phyloP scores from a whole-genome alignment of 345 rosid genomes.

The Aquilaria sinensis region DNA sequence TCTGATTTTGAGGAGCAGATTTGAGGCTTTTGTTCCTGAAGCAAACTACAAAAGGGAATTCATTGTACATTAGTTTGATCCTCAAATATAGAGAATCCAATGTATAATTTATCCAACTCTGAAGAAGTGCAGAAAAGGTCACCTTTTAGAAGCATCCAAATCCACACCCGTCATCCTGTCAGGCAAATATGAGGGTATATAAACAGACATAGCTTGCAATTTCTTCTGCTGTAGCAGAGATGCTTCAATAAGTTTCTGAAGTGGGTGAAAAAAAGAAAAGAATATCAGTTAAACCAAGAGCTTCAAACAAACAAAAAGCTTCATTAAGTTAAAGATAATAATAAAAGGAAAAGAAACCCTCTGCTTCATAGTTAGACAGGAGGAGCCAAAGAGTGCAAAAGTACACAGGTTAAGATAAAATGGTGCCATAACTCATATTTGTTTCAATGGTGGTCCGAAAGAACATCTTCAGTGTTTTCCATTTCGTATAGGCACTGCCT shows the following conservation, averaged over 20 bases:
- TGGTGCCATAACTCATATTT: no score
- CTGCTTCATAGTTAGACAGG: no score
- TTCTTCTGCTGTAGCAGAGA: conserved; percentile 66
- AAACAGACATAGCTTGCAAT: conserved; percentile 56
- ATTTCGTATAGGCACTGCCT: no score
- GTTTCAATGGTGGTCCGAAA: no score
- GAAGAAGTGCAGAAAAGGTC: not conserved
- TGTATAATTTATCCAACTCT: not conserved
- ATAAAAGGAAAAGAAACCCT: no score
- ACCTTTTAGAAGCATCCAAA: conserved; percentile 46
- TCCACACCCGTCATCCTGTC: conserved; percentile 36
- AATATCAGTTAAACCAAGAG: not conserved
- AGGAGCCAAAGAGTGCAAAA: no score
- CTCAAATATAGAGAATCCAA: conserved; percentile 2
- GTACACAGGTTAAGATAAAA: no score
- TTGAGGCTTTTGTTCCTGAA: conserved; percentile 15
- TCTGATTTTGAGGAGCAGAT: conserved; percentile 29
- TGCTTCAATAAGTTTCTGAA: conserved; percentile 72
- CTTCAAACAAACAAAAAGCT: not conserved
- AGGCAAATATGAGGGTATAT: conserved; percentile 40
- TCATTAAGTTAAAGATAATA: no score
- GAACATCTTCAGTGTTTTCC: no score
- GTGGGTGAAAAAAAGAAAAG: conserved; percentile 8
- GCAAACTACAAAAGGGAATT: conserved; percentile 28
- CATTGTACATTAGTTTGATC: not conserved